A percentile compares a stretch with the other conserved stretches of the same genome.
phyloP scores from a whole-genome alignment of 1,284 basidiomycete genomes.

The Ustilago vetiveriae region DNA sequence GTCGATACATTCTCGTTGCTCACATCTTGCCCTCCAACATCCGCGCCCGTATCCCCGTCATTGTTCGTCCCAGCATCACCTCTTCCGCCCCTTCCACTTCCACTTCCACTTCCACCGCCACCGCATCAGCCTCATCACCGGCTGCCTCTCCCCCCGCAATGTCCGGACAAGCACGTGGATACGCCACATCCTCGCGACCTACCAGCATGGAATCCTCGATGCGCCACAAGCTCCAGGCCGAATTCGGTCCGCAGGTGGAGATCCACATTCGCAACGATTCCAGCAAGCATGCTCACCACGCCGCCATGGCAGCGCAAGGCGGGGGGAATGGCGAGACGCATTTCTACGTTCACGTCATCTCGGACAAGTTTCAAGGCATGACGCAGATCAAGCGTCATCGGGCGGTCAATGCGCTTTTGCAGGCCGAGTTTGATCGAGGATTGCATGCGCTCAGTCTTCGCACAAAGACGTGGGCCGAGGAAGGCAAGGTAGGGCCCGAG shows the following conservation, averaged over 20 bases:
- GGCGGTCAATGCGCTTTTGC: constrained; percentile 56
- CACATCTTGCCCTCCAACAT: constrained; percentile 33
- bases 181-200: constrained; percentile 21
- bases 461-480: constrained; percentile 61
- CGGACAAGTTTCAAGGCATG: constrained; percentile 60
- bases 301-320: constrained; percentile 65
- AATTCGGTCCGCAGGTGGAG: constrained; percentile 43
- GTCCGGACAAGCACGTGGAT: constrained; percentile 25
- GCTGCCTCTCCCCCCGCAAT: no score
- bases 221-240: constrained; percentile 45
- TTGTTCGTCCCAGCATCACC: constrained; percentile 21
- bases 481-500: constrained; percentile 15
- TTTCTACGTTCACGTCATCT: constrained; percentile 64
- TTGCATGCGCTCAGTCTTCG: constrained; percentile 62
- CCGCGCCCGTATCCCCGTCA: constrained; percentile 31
- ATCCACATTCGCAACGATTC: constrained; percentile 60
- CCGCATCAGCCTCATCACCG: no score
- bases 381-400: constrained; percentile 63
- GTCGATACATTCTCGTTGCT: constrained; percentile 24
- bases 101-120: background rate
- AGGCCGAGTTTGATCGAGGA: constrained; percentile 58
- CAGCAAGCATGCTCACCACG: constrained; percentile 64
- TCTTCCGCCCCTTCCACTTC: constrained; percentile 7
- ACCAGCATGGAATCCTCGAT: constrained; percentile 52
- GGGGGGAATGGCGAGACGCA: constrained; percentile 66